Evolutionary conservation across 129 eudicot genomes (phyloP).

Genomic region (Escallonia herrerae): DNA sequence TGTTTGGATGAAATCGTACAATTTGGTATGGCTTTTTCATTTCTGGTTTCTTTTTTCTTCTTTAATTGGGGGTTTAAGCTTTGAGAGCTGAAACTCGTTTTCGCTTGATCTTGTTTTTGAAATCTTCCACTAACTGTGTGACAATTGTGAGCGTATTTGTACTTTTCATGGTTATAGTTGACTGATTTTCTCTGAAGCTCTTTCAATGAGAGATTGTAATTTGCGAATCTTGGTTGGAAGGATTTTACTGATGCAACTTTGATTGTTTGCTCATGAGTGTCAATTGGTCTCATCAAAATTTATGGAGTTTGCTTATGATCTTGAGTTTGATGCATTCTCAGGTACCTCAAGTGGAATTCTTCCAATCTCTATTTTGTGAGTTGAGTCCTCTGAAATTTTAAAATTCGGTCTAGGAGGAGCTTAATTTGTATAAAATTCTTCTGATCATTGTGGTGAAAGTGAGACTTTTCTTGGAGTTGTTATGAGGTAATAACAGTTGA

Average conservation of each 20-base stretch:
- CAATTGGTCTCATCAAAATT: neutral
- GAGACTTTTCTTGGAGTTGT: slow-evolving; percentile 8
- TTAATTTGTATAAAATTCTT: neutral
- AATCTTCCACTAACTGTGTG: neutral
- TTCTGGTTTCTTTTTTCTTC: neutral
- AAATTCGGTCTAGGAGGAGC: neutral
- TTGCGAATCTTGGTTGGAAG: neutral
- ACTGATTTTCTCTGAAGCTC: neutral
- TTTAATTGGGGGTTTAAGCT: neutral
- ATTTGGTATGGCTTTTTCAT: neutral
- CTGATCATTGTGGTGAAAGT: slow-evolving; percentile 7
- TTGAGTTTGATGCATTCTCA: neutral
- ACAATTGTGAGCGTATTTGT: neutral
- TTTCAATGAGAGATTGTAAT: neutral
- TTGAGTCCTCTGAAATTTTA: neutral
- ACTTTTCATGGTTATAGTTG: neutral
- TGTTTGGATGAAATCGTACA: neutral
- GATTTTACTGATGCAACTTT: slow-evolving; percentile 5
- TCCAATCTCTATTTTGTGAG: slow-evolving; percentile 7
- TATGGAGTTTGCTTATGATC: slow-evolving; percentile 2
- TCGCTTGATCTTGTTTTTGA: neutral
- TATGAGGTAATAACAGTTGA: slow-evolving; percentile 9
- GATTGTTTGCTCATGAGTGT: no score
- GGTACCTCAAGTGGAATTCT: slow-evolving; percentile 16
- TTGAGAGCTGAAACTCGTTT: neutral